Base-by-base conservation (phyloP, 108 stramenopile species). In the Stephanodiscus triporus region DNA sequence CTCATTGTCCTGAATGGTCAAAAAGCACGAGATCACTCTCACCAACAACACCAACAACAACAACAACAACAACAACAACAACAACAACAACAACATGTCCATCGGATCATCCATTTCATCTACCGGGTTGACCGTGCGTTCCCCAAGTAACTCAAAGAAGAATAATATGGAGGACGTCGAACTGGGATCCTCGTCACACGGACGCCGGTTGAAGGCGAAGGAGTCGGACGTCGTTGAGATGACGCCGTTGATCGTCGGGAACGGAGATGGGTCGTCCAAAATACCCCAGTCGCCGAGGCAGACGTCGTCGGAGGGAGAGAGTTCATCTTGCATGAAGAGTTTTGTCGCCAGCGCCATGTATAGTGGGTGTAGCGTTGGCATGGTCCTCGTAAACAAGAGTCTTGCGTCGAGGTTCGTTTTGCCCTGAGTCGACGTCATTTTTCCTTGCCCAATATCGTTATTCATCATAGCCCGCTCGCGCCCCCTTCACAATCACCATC, bases 351-450 rank as follows among this genome's bases (percentile, higher is more conserved):
- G 88, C 65, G 40, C 59, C 10, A 55, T 89, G 65, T 99, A 97
- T 81, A 86, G 88, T 59, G 91, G 96, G 47, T 97, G 95, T 77
- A 91, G 89, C 42, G 90, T 97, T 19, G 88, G 91, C 17, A 99
- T 99, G 99, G 97, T 98, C 24, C 86, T 99, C 40, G 81, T 87
- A 22, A 99, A 99, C 76, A 99, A 99, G 91, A 91, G 85, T 77
- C 63, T 96, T 62, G 92, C 92, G 53, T 91, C 85, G 24, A 89
- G 90, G 91, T 90, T 63, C n/a, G 86, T 40, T 20, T 42, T 30
- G 19, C 49, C 53, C 67, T 78, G 10, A 7, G 60, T 65, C 38
- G 49, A 45, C 61, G 8, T 78, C 34, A 26, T 14, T 45, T 37
- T 70, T 55, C 6, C 71, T 24, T 26, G 27, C 14, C 6, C 71